phyloP scores from a whole-genome alignment of 2,329 filamentous ascomycete species.

The Fusarium foetens region DNA sequence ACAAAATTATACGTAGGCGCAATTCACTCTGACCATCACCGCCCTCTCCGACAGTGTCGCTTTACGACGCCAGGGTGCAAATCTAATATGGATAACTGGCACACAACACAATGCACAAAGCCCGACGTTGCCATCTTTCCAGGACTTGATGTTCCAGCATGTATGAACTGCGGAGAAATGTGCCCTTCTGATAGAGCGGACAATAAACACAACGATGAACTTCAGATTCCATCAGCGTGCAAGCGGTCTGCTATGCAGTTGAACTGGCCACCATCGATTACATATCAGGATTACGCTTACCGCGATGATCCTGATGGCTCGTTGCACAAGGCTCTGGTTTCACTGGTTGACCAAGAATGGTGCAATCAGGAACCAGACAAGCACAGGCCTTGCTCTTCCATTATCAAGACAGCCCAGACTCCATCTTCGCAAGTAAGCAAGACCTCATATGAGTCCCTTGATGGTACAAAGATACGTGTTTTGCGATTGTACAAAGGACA shows the following conservation, averaged over 20 bases:
- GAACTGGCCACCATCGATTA: background rate
- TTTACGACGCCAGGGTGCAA: rapidly evolving
- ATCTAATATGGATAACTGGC: background rate
- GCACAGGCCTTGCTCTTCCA: rapidly evolving
- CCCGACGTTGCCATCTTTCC: background rate
- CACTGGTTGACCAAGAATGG: background rate
- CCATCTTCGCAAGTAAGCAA: background rate
- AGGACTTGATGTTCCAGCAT: background rate
- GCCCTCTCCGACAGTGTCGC: rapidly evolving
- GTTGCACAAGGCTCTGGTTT: background rate
- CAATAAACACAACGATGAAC: background rate
- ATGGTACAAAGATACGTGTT: background rate
- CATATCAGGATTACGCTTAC: background rate
- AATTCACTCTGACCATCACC: rapidly evolving
- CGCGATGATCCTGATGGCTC: background rate
- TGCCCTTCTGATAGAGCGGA: background rate
- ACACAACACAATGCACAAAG: background rate
- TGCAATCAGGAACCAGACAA: rapidly evolving
- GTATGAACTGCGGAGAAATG: background rate
- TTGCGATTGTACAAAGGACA: background rate
- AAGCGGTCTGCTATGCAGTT: background rate
- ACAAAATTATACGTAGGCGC: rapidly evolving
- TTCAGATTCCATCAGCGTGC: background rate
- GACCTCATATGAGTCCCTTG: background rate
- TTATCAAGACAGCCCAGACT: rapidly evolving